phyloP scores from a whole-genome alignment of 108 stramenopile genomes.

The Nannochloropsis gaditana region DNA sequence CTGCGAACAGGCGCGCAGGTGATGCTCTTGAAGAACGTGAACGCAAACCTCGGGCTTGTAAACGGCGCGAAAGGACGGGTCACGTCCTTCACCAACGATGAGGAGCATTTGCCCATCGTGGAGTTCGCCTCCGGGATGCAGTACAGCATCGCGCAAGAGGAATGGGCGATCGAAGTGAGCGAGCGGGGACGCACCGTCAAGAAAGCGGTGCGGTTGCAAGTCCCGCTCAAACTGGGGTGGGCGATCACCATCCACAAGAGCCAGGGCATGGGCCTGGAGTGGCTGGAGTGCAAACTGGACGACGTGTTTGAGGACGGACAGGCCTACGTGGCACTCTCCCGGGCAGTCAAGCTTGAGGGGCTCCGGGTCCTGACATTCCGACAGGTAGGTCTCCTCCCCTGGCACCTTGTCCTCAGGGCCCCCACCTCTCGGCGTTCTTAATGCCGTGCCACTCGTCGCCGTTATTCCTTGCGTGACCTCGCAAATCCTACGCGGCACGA shows the following conservation, averaged over 20 bases:
- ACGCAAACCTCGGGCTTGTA: constrained; percentile 49
- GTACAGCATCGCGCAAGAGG: neutral
- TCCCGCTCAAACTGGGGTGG: constrained; percentile 41
- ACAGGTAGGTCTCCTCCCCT: neutral
- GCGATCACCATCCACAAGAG: constrained; percentile 43
- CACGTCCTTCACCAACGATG: constrained; percentile 51
- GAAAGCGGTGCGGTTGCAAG: constrained; percentile 19
- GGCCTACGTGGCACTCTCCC: constrained; percentile 39
- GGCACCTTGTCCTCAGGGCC: neutral
- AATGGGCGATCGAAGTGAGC: neutral
- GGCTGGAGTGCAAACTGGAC: constrained; percentile 32
- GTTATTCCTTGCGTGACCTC: too few relatives aligned
- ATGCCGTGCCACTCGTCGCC: too few relatives aligned
- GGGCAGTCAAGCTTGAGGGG: constrained; percentile 29
- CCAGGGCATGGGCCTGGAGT: constrained; percentile 29
- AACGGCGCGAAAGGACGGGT: constrained; percentile 47
- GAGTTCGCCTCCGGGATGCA: constrained; percentile 11
- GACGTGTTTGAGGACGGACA: constrained; percentile 34
- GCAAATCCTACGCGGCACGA: too few relatives aligned
- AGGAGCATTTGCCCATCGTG: neutral
- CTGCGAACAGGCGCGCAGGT: constrained; percentile 36
- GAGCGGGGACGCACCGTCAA: neutral
- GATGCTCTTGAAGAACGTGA: constrained; percentile 35
- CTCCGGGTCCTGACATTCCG: constrained; percentile 22
- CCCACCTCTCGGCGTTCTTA: too few relatives aligned